Evolutionary conservation across 2,329 filamentous ascomycete species (phyloP).

Genomic region (Phoma sp.): DNA sequence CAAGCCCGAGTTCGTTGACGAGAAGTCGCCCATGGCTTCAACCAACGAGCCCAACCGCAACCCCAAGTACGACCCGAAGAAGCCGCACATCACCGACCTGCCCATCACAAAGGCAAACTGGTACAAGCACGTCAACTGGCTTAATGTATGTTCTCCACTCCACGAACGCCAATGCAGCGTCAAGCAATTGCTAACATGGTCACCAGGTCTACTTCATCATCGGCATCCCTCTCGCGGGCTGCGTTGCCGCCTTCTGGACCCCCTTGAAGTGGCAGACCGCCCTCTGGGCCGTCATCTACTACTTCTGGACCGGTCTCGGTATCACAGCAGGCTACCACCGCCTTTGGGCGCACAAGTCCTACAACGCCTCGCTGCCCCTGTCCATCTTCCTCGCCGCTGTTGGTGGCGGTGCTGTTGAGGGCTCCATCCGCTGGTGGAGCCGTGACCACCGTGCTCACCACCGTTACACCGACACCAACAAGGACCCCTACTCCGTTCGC

Average conservation of each 20-base stretch:
- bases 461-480: constrained; percentile 61
- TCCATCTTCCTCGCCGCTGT: constrained; percentile 58
- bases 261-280: constrained; percentile 77
- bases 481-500: constrained; percentile 62
- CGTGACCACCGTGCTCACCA: constrained; percentile 60
- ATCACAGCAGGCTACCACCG: constrained; percentile 69
- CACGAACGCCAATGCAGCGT: too few species aligned
- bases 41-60: constrained; percentile 61
- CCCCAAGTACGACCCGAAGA: constrained; percentile 67
- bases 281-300: constrained; percentile 78
- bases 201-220: constrained; percentile 82
- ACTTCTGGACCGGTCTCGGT: constrained; percentile 83
- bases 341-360: constrained; percentile 70
- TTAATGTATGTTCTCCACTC: constrained; percentile 68
- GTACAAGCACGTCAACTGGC: constrained; percentile 94
- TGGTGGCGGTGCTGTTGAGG: constrained; percentile 59
- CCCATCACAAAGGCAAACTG: constrained; percentile 84
- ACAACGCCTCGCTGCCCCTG: constrained; percentile 54
- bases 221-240: constrained; percentile 76
- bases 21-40: constrained; percentile 57
- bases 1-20: constrained; percentile 57
- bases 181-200: constrained; percentile 20
- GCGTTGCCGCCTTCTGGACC: constrained; percentile 80
- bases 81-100: constrained; percentile 84
- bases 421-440: constrained; percentile 60